A percentile compares a stretch with the other conserved stretches of the same genome.
Evolutionary conservation across 768 basidiomycete species (phyloP).

Genomic region (Megacollybia marginata): DNA sequence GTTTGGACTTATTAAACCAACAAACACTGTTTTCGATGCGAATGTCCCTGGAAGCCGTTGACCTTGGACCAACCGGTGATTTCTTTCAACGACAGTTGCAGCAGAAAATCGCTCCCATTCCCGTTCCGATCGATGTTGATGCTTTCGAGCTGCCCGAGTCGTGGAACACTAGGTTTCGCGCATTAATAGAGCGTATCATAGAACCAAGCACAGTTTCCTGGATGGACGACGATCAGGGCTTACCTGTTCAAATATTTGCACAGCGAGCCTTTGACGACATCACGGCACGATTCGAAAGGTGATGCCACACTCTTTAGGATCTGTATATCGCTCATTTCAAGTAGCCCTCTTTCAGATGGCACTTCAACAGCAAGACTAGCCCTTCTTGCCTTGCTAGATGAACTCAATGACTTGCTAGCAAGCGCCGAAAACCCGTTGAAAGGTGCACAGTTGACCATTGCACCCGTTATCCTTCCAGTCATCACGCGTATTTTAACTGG

Average conservation of each 20-base stretch:
- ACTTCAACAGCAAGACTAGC: conserved; percentile 22
- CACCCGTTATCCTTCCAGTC: conserved; percentile 28
- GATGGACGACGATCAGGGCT: conserved; percentile 47
- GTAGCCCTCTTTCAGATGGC: conserved; percentile 29
- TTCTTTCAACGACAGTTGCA: not conserved
- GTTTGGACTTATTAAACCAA: too few species aligned
- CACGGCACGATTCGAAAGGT: conserved; percentile 35
- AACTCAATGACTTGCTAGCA: conserved; percentile 30
- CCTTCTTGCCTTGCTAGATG: conserved; percentile 24
- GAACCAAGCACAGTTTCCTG: conserved; percentile 39
- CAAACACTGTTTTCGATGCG: too few species aligned
- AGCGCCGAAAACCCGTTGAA: conserved; percentile 24
- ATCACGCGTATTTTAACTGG: conserved; percentile 39
- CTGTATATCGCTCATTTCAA: not conserved
- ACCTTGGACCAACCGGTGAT: not conserved
- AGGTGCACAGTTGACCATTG: conserved; percentile 17
- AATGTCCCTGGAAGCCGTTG: not conserved
- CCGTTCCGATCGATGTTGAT: too few species aligned
- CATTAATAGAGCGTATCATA: conserved; percentile 30
- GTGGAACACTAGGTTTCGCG: not conserved
- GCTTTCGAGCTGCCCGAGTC: not conserved
- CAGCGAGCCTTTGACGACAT: conserved; percentile 40
- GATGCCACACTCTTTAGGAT: conserved; percentile 2
- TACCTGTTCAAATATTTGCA: conserved; percentile 34
- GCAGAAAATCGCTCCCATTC: too few species aligned